A percentile compares a stretch with the other conserved stretches of the same genome.
phyloP scores from a whole-genome alignment of 495 filamentous ascomycete genomes.

The Choiromyces venosus region DNA sequence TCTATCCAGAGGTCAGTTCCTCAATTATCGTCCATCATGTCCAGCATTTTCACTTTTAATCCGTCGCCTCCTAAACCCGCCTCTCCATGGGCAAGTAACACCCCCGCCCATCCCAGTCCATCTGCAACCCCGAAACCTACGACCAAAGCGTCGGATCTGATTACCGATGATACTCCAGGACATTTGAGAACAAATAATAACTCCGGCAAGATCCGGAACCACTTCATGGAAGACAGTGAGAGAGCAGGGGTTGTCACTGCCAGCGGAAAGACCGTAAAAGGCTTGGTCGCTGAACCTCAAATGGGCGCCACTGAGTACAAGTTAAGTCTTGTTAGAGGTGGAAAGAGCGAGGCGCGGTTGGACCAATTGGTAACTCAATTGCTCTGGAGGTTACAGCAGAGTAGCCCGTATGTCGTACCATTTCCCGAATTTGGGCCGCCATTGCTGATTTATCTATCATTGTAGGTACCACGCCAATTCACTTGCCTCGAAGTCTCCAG shows the following conservation, averaged over 20 bases:
- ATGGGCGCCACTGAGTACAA: conserved; percentile 96
- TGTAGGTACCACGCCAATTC: conserved; percentile 37
- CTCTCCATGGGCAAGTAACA: conserved; percentile 65
- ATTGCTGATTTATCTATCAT: conserved; percentile 51
- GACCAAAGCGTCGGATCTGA: conserved; percentile 9
- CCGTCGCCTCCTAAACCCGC: conserved; percentile 78
- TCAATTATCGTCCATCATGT: conserved; percentile 55
- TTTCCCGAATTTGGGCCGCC: conserved; percentile 56
- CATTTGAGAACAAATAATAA: conserved; percentile 43
- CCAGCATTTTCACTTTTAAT: conserved; percentile 92
- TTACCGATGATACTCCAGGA: conserved; percentile 40
- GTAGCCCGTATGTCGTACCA: conserved; percentile 67
- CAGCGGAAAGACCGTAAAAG: conserved; percentile 60
- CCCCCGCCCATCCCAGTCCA: conserved; percentile 26
- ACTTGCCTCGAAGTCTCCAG: conserved; percentile 50
- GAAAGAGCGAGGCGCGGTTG: conserved; percentile 66
- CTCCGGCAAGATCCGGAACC: conserved; percentile 37
- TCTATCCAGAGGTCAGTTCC: background rate
- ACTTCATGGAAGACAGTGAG: conserved; percentile 38
- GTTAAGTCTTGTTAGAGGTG: conserved; percentile 82
- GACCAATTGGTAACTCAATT: conserved; percentile 92
- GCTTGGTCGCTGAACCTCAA: conserved; percentile 80
- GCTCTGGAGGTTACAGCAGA: conserved; percentile 91
- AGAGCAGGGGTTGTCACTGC: conserved; percentile 55
- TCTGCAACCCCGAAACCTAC: conserved; percentile 19